Evolutionary conservation across 1,284 basidiomycete species (phyloP).

Genomic region (Ganoderma sinense): DNA sequence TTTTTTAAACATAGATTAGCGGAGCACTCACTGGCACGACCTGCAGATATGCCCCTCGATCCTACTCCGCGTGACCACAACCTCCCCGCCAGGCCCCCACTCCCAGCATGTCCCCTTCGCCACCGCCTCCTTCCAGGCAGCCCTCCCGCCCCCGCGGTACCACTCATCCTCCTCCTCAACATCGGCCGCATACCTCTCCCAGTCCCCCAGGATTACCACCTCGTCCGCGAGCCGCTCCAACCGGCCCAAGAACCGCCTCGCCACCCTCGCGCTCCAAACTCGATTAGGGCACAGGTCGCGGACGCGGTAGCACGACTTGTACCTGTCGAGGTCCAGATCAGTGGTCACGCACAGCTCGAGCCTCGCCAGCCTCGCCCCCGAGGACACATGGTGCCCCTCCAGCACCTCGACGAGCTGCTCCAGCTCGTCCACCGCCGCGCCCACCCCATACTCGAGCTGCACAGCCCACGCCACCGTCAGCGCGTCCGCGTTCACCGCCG

Average conservation of each 20-base stretch:
- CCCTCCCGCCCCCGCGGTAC: neutral
- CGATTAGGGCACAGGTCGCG: neutral
- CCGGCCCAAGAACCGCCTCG: neutral
- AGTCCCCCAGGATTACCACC: neutral
- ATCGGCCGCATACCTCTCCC: neutral
- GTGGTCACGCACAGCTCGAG: slow-evolving; percentile 1
- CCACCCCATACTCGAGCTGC: slow-evolving; percentile 1
- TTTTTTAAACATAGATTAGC: neutral
- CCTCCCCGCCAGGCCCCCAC: neutral
- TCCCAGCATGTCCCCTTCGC: neutral
- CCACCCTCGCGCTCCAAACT: neutral
- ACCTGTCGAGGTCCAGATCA: neutral
- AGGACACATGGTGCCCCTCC: neutral
- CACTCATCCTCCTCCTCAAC: neutral
- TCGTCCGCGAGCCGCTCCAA: slow-evolving; percentile 1
- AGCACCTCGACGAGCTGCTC: slow-evolving; percentile 1
- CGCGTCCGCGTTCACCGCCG: neutral
- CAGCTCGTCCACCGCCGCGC: slow-evolving; percentile 1
- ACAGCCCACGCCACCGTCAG: neutral
- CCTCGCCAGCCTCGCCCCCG: neutral
- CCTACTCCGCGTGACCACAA: neutral
- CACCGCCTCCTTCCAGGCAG: neutral
- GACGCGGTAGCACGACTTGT: neutral
- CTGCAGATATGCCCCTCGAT: neutral
- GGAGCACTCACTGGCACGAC: neutral